Evolutionary conservation across 2,329 filamentous ascomycete species (phyloP).

Genomic region (Penicillium psychrosexuale): DNA sequence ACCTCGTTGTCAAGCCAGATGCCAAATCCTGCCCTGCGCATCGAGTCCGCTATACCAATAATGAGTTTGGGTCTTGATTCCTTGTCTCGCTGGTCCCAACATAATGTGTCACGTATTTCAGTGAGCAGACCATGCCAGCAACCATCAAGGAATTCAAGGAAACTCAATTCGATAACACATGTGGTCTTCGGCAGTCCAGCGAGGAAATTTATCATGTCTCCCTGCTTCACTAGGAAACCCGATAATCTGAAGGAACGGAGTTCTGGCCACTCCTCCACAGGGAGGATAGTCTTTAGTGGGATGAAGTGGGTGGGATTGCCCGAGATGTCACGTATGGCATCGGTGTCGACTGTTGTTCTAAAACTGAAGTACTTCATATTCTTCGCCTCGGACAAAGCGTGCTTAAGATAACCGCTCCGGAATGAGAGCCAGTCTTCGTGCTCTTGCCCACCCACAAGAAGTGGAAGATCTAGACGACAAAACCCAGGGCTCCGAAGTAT

Average conservation of each 20-base stretch:
- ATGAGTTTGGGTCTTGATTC: background rate
- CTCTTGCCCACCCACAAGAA: slow-evolving; percentile 6
- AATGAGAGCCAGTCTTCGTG: background rate
- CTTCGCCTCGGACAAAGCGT: background rate
- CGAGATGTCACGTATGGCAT: background rate
- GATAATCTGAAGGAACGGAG: slow-evolving; percentile 35
- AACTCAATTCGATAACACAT: slow-evolving; percentile 35
- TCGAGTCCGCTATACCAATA: background rate
- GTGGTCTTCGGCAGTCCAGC: slow-evolving; percentile 26
- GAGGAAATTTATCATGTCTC: slow-evolving; percentile 31
- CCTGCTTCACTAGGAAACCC: slow-evolving; percentile 22
- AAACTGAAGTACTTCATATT: background rate
- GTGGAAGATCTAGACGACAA: slow-evolving; percentile 28
- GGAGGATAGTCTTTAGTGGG: slow-evolving; percentile 29
- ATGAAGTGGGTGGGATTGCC: background rate
- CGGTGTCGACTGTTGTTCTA: background rate
- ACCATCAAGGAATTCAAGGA: slow-evolving; percentile 25
- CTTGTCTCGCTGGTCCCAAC: background rate
- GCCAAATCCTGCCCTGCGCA: background rate
- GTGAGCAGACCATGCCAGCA: slow-evolving; percentile 18
- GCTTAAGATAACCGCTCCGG: background rate
- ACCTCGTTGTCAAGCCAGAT: background rate
- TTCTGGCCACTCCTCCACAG: slow-evolving; percentile 25
- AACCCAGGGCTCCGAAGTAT: slow-evolving; percentile 28
- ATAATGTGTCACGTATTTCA: slow-evolving; percentile 12